phyloP scores from a whole-genome alignment of 2,329 filamentous ascomycete genomes.

The Didymosphaeria variabile region DNA sequence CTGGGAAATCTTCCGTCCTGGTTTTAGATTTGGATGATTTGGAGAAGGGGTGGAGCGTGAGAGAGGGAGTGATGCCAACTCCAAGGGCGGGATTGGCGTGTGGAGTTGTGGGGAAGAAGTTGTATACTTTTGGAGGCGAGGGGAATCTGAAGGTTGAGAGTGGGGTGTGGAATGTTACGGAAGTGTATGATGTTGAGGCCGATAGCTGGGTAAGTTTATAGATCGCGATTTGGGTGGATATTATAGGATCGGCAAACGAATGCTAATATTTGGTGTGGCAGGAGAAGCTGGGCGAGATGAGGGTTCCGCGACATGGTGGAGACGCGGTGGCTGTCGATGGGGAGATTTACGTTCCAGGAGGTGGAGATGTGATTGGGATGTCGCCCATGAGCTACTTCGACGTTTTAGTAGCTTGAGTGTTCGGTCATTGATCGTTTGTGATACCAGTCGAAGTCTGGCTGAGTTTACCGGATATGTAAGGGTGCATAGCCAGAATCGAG shows the following conservation, averaged over 20 bases:
- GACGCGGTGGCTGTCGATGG: constrained; percentile 32
- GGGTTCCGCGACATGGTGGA: constrained; percentile 36
- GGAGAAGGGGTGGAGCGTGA: constrained; percentile 30
- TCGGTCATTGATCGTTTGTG: not conserved
- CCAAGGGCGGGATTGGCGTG: constrained; percentile 33
- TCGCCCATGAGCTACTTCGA: constrained; percentile 9
- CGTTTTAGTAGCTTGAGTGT: not conserved
- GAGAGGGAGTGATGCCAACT: constrained; percentile 31
- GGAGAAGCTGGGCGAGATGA: constrained; percentile 25
- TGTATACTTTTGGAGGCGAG: constrained; percentile 42
- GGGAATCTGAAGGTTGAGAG: constrained; percentile 25
- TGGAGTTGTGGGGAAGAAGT: constrained; percentile 27
- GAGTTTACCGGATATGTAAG: too few relatives aligned
- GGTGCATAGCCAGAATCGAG: too few relatives aligned
- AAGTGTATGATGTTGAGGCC: constrained; percentile 31
- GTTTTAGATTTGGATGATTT: constrained; percentile 33
- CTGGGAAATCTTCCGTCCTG: constrained; percentile 32
- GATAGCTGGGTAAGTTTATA: constrained; percentile 26
- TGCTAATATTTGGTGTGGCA: not conserved
- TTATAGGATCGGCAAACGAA: not conserved
- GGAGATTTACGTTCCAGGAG: constrained; percentile 36
- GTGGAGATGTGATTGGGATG: constrained; percentile 22
- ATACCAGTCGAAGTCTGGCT: too few relatives aligned
- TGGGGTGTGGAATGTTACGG: constrained; percentile 31
- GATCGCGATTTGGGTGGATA: not conserved